Base-by-base conservation (phyloP, 768 basidiomycete species). In the Mycena galopus region DNA sequence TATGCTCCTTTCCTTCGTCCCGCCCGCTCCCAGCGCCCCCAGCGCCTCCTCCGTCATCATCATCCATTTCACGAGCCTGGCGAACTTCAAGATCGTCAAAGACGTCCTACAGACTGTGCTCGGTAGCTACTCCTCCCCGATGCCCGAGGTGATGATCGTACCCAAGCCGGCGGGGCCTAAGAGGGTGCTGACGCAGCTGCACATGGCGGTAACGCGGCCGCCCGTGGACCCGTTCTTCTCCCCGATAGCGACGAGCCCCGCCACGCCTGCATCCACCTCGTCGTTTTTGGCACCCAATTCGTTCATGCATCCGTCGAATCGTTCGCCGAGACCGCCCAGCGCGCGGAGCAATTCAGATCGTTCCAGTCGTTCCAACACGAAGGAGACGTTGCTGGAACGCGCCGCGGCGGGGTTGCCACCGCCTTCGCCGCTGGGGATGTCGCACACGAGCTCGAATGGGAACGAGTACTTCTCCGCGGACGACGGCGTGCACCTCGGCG, bases 121-220 rank as follows among this genome's bases (percentile, higher is more conserved):
- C 73, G 80, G 80, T 44, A 86, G 86, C 1, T 88, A 88, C 63
- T 70, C 84, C 77, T 37, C 67, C 25, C 78, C 84, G 19, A 80
- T 93, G 14, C 93, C 98, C 1, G 98, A 99, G 76, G 90, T 99
- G 32, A 94, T 99, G 88, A 95, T 99, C 75, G 93, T 99, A 44
- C 97, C 97, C 25, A 99, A 99, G 82, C 97, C 97, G 12, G 97
- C 94, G 21, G 97, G 98, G 6, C 98, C 98, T 9, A 91, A 97
- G 44, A 91, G 97, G 11, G 92, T 98, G 76, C 85, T 99, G 75
- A 97, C 96, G 25, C 94, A 96, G 29, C 85, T 99, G 21, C 94
- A 97, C 79, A 98, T 95, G 5, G 96, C 96, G 2, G 88, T 95
- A 59, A 93, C 90, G 11, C 94, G 92, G 74, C 97, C 98, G 0